Evolutionary conservation across 345 rosid genomes (phyloP), one percentile per base, ranked within the genome.

Genomic region (Anacardium occidentale): DNA sequence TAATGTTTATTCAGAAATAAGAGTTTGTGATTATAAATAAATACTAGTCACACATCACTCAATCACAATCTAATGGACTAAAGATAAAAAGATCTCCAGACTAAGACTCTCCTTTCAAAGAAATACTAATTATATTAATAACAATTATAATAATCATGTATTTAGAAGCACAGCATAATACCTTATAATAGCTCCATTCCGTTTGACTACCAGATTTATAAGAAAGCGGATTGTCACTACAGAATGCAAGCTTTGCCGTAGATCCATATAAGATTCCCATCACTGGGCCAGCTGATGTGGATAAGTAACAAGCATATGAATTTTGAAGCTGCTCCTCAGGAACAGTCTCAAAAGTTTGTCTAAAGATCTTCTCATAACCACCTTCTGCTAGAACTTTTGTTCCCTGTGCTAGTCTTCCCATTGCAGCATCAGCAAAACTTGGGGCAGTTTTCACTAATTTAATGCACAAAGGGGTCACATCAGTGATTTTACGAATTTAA

Each of bases 211-310:
- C 85, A 64, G 76, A 72, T 82, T 89, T 89, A 71, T 89, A 89
- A 0, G 97, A 85, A 67, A 91, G 87, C 67, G 97, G 94, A 44
- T 75, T 89, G 77, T 91, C 94, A 54, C 92, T 91, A 74, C 84
- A 84, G 78, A 85, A 91, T 54, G 90, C 90, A 54, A 91, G 88
- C 76, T 91, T 89, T 51, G 80, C 92, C 5, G 86, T 70, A 60
- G 97, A 91, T 45, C 89, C 77, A 73, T 91, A 91, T 42, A 91
- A 69, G 58, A 83, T 74, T 64, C 97, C 94, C 94, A 91, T 91
- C 21, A 91, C 97, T 37, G 94, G 97, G 51, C 97, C 97, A 72
- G 94, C 97, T 59, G 94, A 91, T 74, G 94, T 91, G 20, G 90
- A 89, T 69, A 87, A 76, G 85, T 89, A 91, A 70, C 97, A 91